A percentile compares a stretch with the other conserved stretches of the same genome.
Evolutionary conservation across 176 grass and related monocot species (phyloP).

Genomic region (Juncus inflexus): DNA sequence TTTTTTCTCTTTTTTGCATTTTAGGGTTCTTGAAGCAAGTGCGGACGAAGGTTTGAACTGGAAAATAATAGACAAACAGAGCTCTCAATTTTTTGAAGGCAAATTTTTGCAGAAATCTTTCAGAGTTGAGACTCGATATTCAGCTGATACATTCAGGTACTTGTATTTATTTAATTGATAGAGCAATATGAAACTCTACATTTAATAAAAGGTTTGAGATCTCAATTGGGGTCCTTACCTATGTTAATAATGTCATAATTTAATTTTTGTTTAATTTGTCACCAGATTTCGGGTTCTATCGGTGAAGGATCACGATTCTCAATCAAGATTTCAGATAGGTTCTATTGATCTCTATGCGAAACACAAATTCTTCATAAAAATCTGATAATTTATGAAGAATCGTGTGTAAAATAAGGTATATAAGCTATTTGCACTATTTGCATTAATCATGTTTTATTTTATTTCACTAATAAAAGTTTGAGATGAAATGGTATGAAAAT

Average conservation of each 20-base stretch:
- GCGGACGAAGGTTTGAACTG: constrained; percentile 59
- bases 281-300: constrained; percentile 66
- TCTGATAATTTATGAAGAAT: not conserved
- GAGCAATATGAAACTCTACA: too few relatives aligned
- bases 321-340: constrained; percentile 93
- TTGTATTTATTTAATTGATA: constrained; percentile 13
- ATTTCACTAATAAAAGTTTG: not conserved
- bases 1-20: not conserved
- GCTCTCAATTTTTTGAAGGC: constrained; percentile 49
- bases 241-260: constrained; percentile 2
- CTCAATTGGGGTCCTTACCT: not conserved
- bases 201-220: too few relatives aligned
- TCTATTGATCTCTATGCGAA: constrained; percentile 70
- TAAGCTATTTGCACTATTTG: constrained; percentile 5
- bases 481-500: not conserved
- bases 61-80: constrained; percentile 52
- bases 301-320: constrained; percentile 52
- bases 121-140: constrained; percentile 35
- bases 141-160: constrained; percentile 64
- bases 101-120: constrained; percentile 73
- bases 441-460: constrained; percentile 17
- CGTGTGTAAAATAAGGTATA: not conserved
- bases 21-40: constrained; percentile 82
- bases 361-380: not conserved
- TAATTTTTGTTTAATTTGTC: constrained; percentile 16